Evolutionary conservation across 2,329 filamentous ascomycete genomes (phyloP).

Genomic region (Pyricularia grisea): DNA sequence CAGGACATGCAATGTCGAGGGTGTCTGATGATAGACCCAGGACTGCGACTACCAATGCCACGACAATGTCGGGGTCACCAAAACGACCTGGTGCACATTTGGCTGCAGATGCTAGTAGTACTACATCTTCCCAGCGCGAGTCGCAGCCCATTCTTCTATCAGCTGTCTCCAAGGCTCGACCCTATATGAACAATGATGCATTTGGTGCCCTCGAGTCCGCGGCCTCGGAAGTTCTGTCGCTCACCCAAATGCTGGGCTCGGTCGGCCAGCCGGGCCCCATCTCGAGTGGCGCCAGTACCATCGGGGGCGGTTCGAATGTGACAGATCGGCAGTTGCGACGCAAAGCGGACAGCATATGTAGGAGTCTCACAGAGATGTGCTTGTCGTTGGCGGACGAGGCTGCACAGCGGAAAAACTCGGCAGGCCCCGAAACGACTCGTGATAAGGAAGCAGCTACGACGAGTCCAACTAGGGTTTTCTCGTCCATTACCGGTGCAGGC

Average conservation of each 20-base stretch:
- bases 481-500: conserved; percentile 14
- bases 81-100: conserved; percentile 51
- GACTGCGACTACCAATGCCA: conserved; percentile 84
- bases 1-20: conserved; percentile 68
- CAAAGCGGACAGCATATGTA: conserved; percentile 88
- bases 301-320: conserved; percentile 41
- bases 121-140: conserved; percentile 36
- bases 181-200: conserved; percentile 58
- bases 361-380: conserved; percentile 85
- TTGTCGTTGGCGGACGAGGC: conserved; percentile 65
- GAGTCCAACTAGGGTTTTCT: conserved; percentile 4
- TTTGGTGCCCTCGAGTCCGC: conserved; percentile 74
- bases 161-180: conserved; percentile 70
- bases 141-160: conserved; percentile 71
- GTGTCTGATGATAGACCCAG: conserved; percentile 72
- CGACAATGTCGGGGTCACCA: conserved; percentile 83
- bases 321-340: conserved; percentile 80
- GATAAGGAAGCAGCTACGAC: conserved; percentile 12
- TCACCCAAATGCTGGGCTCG: conserved; percentile 70
- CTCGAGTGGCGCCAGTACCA: conserved; percentile 55
- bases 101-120: conserved; percentile 32
- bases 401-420: conserved; percentile 16
- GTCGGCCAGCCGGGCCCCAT: conserved; percentile 60
- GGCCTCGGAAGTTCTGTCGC: conserved; percentile 68
- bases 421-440: conserved; percentile 11